Evolutionary conservation across 441 rosid genomes (phyloP), one percentile per base, ranked within the genome.

Genomic region (Aquilaria agallochum): DNA sequence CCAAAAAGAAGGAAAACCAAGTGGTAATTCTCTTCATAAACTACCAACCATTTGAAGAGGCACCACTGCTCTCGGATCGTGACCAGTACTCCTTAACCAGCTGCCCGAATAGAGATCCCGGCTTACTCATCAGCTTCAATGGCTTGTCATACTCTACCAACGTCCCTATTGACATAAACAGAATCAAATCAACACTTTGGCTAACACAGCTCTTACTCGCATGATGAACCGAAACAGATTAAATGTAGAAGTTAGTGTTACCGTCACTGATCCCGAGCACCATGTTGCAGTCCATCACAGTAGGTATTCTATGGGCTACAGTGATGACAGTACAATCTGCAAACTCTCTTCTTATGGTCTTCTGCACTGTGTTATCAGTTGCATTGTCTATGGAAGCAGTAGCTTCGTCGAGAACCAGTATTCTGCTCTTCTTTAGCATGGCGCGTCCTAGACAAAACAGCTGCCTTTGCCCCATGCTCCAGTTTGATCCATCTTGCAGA

Each of bases 41-140:
- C 27, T 47, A 59, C 45, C 54, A 47, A 60, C 50, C 54, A 14
- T 50, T 47, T 15, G 12, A 15, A 58, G 0, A 5, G 12, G 36
- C 9, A 31, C 13, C 60, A 27, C 13, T 9, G 14, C 50, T 15
- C 8, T 55, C 31, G 36, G 61, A 74, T 72, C 83, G 92, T 48
- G 98, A 95, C 99, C 97, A 89, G 67, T 88, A 89, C 66, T 88
- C 98, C 76, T 85, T 79, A 27, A 92, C 95, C 9, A 95, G 96
- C 80, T 77, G 85, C 14, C 96, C 92, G 12, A 89, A 91, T 69
- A 94, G 68, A 0, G 97, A 95, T 34, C 74, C 69, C 67, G 86
- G 87, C 27, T 45, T 70, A 67, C 85, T 74, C 86, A 88, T 84
- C 65, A 95, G 62, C 84, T 83, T 77, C 85, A 72, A 72, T 3